Base-by-base conservation (phyloP, 1,139 yeast species). In the Saccharomyces pastorianus region DNA sequence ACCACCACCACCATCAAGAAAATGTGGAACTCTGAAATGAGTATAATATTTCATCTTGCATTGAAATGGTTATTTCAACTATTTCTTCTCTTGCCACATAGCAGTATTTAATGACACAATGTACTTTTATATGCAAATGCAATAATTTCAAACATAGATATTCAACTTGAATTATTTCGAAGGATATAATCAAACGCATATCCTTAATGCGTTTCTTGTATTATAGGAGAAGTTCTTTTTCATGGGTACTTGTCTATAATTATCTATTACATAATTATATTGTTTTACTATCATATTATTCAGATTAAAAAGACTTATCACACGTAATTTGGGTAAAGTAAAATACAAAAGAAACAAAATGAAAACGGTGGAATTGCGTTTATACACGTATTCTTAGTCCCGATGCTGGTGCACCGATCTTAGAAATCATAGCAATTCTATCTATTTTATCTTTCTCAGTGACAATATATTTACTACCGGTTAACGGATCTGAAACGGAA, bases 401-500 rank as follows among this genome's bases (percentile, higher is more conserved):
- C 28, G 96, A 86, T n/a, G 96, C 95, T 27, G 95, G 88, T n/a
- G 90, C 89, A 27, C 99, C 99, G 59, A 95, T 83, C 53, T 80
- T 75, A 6, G 97, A 86, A 59, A 95, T 77, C 49, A 78, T 73
- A 6, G 97, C 88, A 59, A 95, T 83, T 54, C 73, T 76, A 73
- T 96, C 93, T 47, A 89, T 66, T 61, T 80, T 79, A 51, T 96
- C 98, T 76, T 86, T 84, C 67, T 83, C 86, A 55, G 81, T 78
- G 6, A 83, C 77, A 63, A 86, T 88, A 69, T 93, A 95, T 67
- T 81, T 84, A 53, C 98, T 96, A 55, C 96, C 96, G 26, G 96
- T 89, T 64, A 93, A 76, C n/a, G 96, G 90, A 67, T 93, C 98
- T 29, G 79, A 67, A 34, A 82, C 90, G 53, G 71, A 74, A 46